These are phyloP conservation scores for Enterospora canceri DNA, from an alignment of 371 early-diverging fungal genomes.

Conservation along the genomic window DNA sequence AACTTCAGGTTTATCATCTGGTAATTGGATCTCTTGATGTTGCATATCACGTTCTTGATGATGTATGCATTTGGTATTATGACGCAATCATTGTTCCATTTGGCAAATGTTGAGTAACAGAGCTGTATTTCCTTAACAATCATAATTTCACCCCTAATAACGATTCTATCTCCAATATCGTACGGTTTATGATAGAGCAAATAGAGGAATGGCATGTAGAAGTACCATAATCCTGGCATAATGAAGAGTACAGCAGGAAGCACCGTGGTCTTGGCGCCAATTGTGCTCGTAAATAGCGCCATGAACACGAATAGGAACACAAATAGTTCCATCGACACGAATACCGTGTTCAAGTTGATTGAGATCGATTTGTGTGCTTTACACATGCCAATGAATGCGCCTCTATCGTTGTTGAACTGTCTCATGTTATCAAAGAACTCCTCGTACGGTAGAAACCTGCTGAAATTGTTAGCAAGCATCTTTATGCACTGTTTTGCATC, in stretches of 20 bases:
- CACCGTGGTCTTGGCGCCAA: slow-evolving; percentile 27
- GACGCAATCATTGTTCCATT: slow-evolving; percentile 53
- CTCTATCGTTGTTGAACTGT: slow-evolving; percentile 53
- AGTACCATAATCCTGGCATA: slow-evolving; percentile 23
- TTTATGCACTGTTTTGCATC: slow-evolving; percentile 37
- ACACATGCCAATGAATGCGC: slow-evolving; percentile 45
- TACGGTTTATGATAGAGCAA: slow-evolving; percentile 55
- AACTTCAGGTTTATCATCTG: slow-evolving; percentile 46
- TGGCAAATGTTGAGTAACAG: slow-evolving; percentile 47
- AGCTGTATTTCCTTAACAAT: slow-evolving; percentile 53
- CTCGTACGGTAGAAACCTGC: slow-evolving; percentile 30
- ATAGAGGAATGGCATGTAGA: slow-evolving; percentile 54
- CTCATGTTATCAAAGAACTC: slow-evolving; percentile 53
- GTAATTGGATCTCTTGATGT: slow-evolving; percentile 47
- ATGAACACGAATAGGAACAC: slow-evolving; percentile 29
- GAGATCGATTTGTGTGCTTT: slow-evolving; percentile 42
- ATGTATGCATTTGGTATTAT: slow-evolving; percentile 47
- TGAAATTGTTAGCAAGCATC: slow-evolving; percentile 47
- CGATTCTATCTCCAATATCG: slow-evolving; percentile 56
- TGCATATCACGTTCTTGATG: slow-evolving; percentile 39
- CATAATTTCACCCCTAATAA: slow-evolving; percentile 52
- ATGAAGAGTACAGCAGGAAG: slow-evolving; percentile 40
- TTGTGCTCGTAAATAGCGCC: slow-evolving; percentile 19
- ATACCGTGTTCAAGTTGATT: slow-evolving; percentile 21
- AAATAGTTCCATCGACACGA: slow-evolving; percentile 27